Evolutionary conservation across 1,139 yeast species (phyloP).

Genomic region (Nakaseomyces sp.): DNA sequence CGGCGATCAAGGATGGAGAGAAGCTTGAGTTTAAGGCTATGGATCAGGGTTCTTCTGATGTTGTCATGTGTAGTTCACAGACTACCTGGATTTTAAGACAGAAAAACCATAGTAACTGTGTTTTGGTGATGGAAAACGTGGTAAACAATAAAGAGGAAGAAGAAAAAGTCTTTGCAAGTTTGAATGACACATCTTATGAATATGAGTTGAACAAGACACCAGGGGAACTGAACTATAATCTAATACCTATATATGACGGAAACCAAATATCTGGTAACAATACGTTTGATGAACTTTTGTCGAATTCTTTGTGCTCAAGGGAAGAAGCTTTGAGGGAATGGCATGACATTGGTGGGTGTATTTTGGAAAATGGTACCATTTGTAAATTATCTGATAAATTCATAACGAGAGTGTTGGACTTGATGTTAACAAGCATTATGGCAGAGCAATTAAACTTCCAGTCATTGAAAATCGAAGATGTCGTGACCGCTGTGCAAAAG

Average conservation of each 20-base stretch:
- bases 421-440: conserved; percentile 44
- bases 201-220: conserved; percentile 40
- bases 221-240: conserved; percentile 39
- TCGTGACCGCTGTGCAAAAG: conserved; percentile 22
- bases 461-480: conserved; percentile 25
- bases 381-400: conserved; percentile 34
- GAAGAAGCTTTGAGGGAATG: conserved; percentile 46
- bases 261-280: conserved; percentile 17
- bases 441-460: conserved; percentile 36
- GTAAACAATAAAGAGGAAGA: not conserved
- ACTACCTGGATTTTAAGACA: conserved; percentile 62
- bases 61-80: conserved; percentile 53
- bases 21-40: conserved; percentile 43
- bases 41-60: conserved; percentile 33
- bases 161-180: not conserved
- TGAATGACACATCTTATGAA: conserved; percentile 38
- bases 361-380: conserved; percentile 34
- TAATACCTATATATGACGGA: conserved; percentile 45
- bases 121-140: conserved; percentile 39
- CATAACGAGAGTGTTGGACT: conserved; percentile 34
- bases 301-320: conserved; percentile 48
- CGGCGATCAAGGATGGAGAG: conserved; percentile 34
- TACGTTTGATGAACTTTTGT: conserved; percentile 37
- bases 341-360: conserved; percentile 51
- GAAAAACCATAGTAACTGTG: conserved; percentile 80